phyloP scores from a whole-genome alignment of 768 basidiomycete genomes.

The Coprinopsis strossmayeri region DNA sequence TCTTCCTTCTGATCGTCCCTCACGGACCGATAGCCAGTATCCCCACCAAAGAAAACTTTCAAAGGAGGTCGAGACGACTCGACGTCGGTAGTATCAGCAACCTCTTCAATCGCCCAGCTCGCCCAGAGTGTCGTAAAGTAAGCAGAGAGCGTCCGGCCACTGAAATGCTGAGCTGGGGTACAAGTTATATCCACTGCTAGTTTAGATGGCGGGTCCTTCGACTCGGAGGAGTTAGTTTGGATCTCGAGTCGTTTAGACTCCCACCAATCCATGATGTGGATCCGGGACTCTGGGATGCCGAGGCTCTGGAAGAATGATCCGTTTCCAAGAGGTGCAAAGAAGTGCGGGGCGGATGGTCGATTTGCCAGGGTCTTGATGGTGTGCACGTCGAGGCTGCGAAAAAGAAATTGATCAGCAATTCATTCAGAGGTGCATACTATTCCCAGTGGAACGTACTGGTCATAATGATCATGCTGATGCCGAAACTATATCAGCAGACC shows the following conservation, averaged over 20 bases:
- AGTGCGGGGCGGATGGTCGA: constrained; percentile 30
- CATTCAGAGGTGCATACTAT: not conserved
- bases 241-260: constrained; percentile 35
- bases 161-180: constrained; percentile 62
- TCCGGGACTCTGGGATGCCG: constrained; percentile 30
- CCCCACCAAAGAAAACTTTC: constrained; percentile 61
- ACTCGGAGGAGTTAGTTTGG: constrained; percentile 14
- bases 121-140: constrained; percentile 57
- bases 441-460: constrained; percentile 29
- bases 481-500: too few species aligned
- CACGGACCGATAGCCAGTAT: constrained; percentile 57
- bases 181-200: constrained; percentile 43
- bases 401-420: not conserved
- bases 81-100: constrained; percentile 20
- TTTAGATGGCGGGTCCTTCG: not conserved
- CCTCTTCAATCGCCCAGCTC: constrained; percentile 56
- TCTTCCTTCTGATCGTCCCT: constrained; percentile 41
- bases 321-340: constrained; percentile 58
- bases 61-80: constrained; percentile 14
- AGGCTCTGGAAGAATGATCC: constrained; percentile 30
- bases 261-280: constrained; percentile 65
- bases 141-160: constrained; percentile 43
- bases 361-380: constrained; percentile 33
- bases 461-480: constrained; percentile 43
- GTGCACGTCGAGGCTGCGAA: constrained; percentile 39